Base-by-base conservation (phyloP, 805 yeast genomes). In the Ogataea sp. region DNA sequence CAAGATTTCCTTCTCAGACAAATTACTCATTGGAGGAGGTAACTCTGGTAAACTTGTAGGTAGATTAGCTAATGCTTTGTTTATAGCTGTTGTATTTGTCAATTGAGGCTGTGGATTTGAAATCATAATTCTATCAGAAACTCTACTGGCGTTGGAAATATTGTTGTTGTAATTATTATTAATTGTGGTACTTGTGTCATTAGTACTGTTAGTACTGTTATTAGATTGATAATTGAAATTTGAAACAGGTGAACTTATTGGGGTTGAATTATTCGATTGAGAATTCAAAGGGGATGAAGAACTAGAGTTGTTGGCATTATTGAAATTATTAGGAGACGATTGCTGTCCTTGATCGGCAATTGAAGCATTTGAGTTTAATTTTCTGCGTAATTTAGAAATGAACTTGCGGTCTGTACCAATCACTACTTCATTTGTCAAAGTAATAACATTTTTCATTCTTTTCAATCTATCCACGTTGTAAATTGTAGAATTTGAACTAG, bases 391-490 rank as follows among this genome's bases (percentile, higher is more conserved):
- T 44, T 67, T 49, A 7, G 59, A 50, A 7, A 49, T 49, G 4
- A 54, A 29, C 42, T 65, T 68, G 45, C 90, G 64, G 48, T 75
- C 81, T 0, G 95, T 87, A 3, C 97, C 97, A 21, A 88, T 70
- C 18, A 85, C 68, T 2, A 87, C 73, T 56, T 84, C 95, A 2
- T 86, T 74, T 38, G 88, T 84, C 52, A 86, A 62, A n/a, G 86
- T 85, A 6, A 88, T 65, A 17, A 87, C 87, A 53, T 88, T 84
- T 48, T 78, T 79, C 64, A 78, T 70, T 41, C 87, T 65, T 56
- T 85, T 86, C 52, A 82, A 67, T 50, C 73, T 73, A 59, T 87
- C 96, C 4, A 90, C 90, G 55, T 88, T 87, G 40, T 85, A 72
- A 58, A 81, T 78, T 15, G 61, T 51, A 15, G 20, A 4, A 20